Conservation (phyloP, 108 stramenopile species). For the Bacterosira constricta region DNA sequence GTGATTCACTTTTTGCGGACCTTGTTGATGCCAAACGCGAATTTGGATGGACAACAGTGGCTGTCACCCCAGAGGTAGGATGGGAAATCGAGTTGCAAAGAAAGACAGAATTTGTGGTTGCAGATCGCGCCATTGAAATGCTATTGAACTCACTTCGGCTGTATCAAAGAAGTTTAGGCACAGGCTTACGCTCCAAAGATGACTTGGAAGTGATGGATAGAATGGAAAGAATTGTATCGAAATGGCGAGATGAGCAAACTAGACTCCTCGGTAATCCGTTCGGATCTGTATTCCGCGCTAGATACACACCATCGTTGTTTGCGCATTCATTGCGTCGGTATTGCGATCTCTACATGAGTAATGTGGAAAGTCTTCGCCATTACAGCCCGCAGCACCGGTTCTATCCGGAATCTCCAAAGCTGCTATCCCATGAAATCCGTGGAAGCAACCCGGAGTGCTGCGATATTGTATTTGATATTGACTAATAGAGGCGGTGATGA, state of each 20-base stretch:
- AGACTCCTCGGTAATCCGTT: constrained; percentile 80
- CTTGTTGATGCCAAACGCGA: constrained; percentile 94
- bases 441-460: constrained; percentile 55
- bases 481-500: too few relatives aligned
- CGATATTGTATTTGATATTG: too few relatives aligned
- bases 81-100: constrained; percentile 68
- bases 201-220: constrained; percentile 70
- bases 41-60: constrained; percentile 91
- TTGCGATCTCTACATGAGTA: constrained; percentile 59
- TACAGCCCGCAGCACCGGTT: constrained; percentile 88
- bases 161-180: constrained; percentile 69
- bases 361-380: constrained; percentile 64
- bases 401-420: constrained; percentile 79
- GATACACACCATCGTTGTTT: constrained; percentile 74
- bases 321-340: constrained; percentile 49
- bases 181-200: constrained; percentile 51
- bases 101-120: constrained; percentile 54
- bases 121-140: constrained; percentile 74
- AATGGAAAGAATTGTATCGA: constrained; percentile 74
- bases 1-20: constrained; percentile 98
- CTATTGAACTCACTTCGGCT: constrained; percentile 66
- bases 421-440: constrained; percentile 77
- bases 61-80: constrained; percentile 82
- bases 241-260: constrained; percentile 81
- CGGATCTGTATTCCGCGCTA: constrained; percentile 84